Evolutionary conservation across 2,329 filamentous ascomycete genomes (phyloP), one percentile per base, ranked within the genome.

Genomic region (Nemania abortiva): DNA sequence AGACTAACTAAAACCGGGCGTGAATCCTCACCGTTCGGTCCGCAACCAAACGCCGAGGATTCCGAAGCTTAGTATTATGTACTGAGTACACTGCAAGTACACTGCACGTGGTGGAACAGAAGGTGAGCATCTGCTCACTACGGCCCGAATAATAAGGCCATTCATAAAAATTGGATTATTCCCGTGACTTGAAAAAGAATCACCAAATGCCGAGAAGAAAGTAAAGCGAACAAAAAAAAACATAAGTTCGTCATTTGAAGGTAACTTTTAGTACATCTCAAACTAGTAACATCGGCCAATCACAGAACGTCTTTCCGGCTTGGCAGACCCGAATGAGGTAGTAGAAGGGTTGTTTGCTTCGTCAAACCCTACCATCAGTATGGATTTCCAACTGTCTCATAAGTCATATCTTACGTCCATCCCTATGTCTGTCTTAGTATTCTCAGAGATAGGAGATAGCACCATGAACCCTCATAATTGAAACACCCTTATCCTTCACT

Each of bases 241-340:
- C 2, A 27, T 5, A 27, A 39, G 27, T 20, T n/a, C 18, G 18
- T 47, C 18, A 18, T 20, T 31, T 20, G 18, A 3, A 47, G 6
- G n/a, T 10, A 2, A 18, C 22, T 9, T n/a, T 42, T 42, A 15
- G 42, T 47, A 47, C 42, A 47, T 47, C 18, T 20, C 15, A 42
- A 18, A 7, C 11, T 37, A 37, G 42, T 47, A 18, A 20, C 18
- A 18, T 47, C 3, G 34, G 10, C 66, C 62, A 68, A 68, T 59
- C 56, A 61, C 7, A 47, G 24, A 20, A 18, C 45, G 29, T 13
- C 11, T 31, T 60, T 24, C n/a, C 7, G 42, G 42, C 66, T 68
- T 65, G 66, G 66, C 66, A 65, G 31, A 47, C 62, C 52, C 34
- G 45, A 27, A 61, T 57, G 15, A 39, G 53, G 62, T 37, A 61